Evolutionary conservation across 1,284 basidiomycete genomes (phyloP), one percentile per base, ranked within the genome.

Genomic region (Anthracocystis setariae): DNA sequence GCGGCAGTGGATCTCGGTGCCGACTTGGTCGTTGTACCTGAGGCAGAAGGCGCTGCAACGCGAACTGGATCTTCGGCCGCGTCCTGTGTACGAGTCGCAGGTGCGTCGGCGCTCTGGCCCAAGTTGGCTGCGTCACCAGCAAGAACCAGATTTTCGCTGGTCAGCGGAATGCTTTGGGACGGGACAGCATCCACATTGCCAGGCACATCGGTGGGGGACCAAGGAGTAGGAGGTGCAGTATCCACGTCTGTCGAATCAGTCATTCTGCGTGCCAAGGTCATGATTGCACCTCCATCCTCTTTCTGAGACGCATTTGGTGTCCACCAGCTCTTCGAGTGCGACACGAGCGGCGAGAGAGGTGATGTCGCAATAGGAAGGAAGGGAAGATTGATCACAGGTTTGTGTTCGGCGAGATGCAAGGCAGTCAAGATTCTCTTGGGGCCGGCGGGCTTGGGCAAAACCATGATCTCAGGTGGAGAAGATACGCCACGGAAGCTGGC

Each of bases 311-410:
- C 17, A 8, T 49, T 45, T 1, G 51, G 38, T 13, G 59, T 58
- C 70, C 70, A 73, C 70, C 70, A 73, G 5, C 52, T 53, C 53
- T 66, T 73, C n/a, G 46, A 51, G 15, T 61, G 57, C 8, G 29
- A 46, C 0, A 37, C 44, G 3, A 79, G 76, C 4, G 83, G 82
- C 18, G 79, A 81, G 8, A 81, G 73, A 0, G 95, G 94, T 0
- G 91, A 91, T 0, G 92, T 97, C 0, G 94, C 94, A 61, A 94
- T 97, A 12, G 95, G 94, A 0, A 82, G 53, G 45, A 96, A 96
- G 78, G 90, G 91, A 0, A 93, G 91, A 79, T 96, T 93, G 23
- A 97, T 89, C 12, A 89, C 92, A 91, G 76, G 72, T 32, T 78
- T 78, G 46, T 70, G 53, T 24, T 72, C 50, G 3, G 74, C 71